Base-by-base conservation (phyloP, 768 basidiomycete species). In the Russula vinacea region DNA sequence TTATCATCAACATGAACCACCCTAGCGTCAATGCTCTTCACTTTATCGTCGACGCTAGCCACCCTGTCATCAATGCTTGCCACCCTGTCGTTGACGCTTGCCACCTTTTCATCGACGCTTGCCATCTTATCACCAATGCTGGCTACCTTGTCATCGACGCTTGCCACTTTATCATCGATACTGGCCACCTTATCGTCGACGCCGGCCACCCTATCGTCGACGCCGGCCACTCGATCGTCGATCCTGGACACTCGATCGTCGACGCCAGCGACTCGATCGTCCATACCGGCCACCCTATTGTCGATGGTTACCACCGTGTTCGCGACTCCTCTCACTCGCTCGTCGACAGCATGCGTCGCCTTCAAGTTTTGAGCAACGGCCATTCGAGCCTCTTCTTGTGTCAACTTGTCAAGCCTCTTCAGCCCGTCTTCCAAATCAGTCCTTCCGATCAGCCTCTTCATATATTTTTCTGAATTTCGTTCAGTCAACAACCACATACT, bases 381-480 rank as follows among this genome's bases (percentile, higher is more conserved):
- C 33, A 57, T 37, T 32, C 22, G 44, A 14, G 44, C 22, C 13
- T 58, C 45, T 24, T 58, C 58, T 0, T 50, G 3, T 16, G 24
- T 58, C 33, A 58, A 14, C 22, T 49, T 58, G 17, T 58, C 33
- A 10, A 47, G 45, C 10, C 22, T 49, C 47, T 49, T 49, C 47
- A 49, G 24, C 13, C 22, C 47, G 8, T 49, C 47, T 13, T 49
- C 47, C 11, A 49, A 1, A 26, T 49, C 47, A 24, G 47, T 24
- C 13, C 22, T 49, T 24, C 47, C 47, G 6, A 24, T 49, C 5
- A 49, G 24, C 13, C 22, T 49, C 24, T 49, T 49, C n/a, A 47
- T 16, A 39, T 24, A 50, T 13, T 24, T 59, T 22, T 35, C 58
- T 59, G 17, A 29, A 39, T 17, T 10, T 24, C 14, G 8, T 16